A percentile compares a stretch with the other conserved stretches of the same genome.
Conservation (phyloP, 2,329 filamentous ascomycete genomes). For the Fusarium sp. region DNA sequence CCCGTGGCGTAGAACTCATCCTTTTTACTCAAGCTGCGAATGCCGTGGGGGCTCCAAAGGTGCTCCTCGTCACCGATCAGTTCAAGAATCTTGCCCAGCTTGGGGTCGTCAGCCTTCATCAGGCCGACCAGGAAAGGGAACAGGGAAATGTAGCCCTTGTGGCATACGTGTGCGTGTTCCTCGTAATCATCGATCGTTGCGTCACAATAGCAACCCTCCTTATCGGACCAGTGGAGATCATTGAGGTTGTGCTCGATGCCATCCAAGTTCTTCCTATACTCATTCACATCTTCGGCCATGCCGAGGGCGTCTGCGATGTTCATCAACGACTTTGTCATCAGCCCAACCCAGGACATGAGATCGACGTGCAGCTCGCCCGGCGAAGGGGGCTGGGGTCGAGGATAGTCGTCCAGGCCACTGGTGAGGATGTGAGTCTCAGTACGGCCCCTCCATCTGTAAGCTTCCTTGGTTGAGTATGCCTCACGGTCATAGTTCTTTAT, state of each 20-base stretch:
- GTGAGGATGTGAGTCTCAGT: constrained; percentile 88
- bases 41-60: constrained; percentile 89
- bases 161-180: constrained; percentile 88
- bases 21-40: constrained; percentile 87
- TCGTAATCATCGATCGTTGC: constrained; percentile 96
- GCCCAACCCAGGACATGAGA: constrained; percentile 95
- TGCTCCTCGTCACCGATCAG: constrained; percentile 83
- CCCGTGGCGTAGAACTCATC: constrained; percentile 86
- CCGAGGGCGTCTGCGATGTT: constrained; percentile 82
- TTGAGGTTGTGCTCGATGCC: constrained; percentile 88
- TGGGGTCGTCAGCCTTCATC: constrained; percentile 76
- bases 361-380: constrained; percentile 96
- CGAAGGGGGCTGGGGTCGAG: constrained; percentile 90
- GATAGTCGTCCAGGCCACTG: constrained; percentile 95
- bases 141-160: constrained; percentile 94
- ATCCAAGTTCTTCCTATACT: constrained; percentile 76
- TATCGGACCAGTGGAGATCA: constrained; percentile 90
- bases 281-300: constrained; percentile 77
- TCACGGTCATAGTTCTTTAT: constrained; percentile 91
- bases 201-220: constrained; percentile 88
- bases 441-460: constrained; percentile 93
- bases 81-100: constrained; percentile 78
- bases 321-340: constrained; percentile 88
- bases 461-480: constrained; percentile 89
- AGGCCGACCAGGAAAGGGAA: constrained; percentile 92